A percentile compares a stretch with the other conserved stretches of the same genome.
phyloP scores from a whole-genome alignment of 2,329 filamentous ascomycete species.

The Phyllosticta citrichinensis region DNA sequence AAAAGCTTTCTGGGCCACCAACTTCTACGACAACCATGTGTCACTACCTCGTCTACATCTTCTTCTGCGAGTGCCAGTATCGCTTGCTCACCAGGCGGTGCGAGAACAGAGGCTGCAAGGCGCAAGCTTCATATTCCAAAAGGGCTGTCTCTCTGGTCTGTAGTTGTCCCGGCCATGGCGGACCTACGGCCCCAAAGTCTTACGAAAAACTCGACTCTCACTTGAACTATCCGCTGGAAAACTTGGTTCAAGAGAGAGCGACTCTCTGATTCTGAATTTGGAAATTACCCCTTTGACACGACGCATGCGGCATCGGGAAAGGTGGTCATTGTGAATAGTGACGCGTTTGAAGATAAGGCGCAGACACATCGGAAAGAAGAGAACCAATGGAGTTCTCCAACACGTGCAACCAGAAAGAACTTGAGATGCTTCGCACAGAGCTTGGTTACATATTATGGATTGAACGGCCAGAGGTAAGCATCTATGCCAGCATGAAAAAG shows the following conservation, averaged over 20 bases:
- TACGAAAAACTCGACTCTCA: slow-evolving; percentile 3
- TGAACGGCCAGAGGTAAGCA: neutral
- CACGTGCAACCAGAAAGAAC: neutral
- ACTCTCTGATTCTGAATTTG: neutral
- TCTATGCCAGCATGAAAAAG: neutral
- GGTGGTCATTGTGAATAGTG: neutral
- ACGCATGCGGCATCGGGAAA: neutral
- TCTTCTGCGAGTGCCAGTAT: slow-evolving; percentile 8
- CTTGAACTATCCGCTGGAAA: neutral
- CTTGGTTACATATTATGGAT: neutral
- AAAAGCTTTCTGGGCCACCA: neutral
- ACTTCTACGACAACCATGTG: neutral
- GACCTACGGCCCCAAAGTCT: neutral
- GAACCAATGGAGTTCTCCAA: neutral
- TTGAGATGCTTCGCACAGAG: neutral
- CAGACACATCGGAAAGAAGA: neutral
- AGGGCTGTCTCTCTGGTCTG: slow-evolving; percentile 3
- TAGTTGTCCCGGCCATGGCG: slow-evolving; percentile 7
- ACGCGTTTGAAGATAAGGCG: neutral
- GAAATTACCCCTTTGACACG: neutral
- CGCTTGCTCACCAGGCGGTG: slow-evolving; percentile 3
- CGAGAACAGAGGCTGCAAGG: neutral
- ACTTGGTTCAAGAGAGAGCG: neutral
- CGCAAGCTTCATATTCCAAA: slow-evolving; percentile 1
- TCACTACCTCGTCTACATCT: slow-evolving; percentile 6